Base-by-base conservation (phyloP, 371 early-diverging fungal genomes). In the Syncephalastrum monosporum region DNA sequence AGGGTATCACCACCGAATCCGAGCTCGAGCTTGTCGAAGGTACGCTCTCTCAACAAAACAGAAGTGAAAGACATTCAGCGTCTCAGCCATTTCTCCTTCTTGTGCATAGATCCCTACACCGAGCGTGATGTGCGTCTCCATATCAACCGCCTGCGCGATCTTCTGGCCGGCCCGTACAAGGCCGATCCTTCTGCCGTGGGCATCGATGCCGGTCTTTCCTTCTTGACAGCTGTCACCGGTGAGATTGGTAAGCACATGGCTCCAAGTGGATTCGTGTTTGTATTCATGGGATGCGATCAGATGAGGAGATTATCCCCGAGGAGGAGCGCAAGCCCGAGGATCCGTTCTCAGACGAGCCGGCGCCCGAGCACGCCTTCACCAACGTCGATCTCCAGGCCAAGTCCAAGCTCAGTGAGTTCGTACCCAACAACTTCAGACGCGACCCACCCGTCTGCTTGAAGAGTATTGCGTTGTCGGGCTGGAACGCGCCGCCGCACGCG, bases 71-170 rank as follows among this genome's bases (percentile, higher is more conserved):
- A 17, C 2, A 25, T 23, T 1, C 27, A 27, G 46, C 38, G 17
- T 15, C n/a, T 47, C 47, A 42, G 55, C 55, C 4, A 33, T n/a
- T 33, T 49, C n/a, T 24, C 12, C 19, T 27, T 33, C 15, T 21
- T 21, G 21, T 17, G 19, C 44, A 8, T 70, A 87, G 93, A 88
- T 50, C 74, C 63, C 38, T 97, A 94, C 70, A 92, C 86, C 44
- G 96, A 95, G 58, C 89, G 93, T 50, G 97, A 95, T 65, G 90
- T 90, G 4, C 88, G 94, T 53, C 72, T 93, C 51, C 97, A 97
- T 63, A 75, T 97, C 65, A 84, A 81, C 56, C 89, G 95, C 50
- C 79, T 95, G 23, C 86, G 94, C 42, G 94, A 95, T 70, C 67
- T 94, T 33, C 78, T 97, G 48, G 84, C 82, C 45, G 89, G 91